Evolutionary conservation across 345 rosid genomes (phyloP).

Genomic region (Eucalyptus regnans): DNA sequence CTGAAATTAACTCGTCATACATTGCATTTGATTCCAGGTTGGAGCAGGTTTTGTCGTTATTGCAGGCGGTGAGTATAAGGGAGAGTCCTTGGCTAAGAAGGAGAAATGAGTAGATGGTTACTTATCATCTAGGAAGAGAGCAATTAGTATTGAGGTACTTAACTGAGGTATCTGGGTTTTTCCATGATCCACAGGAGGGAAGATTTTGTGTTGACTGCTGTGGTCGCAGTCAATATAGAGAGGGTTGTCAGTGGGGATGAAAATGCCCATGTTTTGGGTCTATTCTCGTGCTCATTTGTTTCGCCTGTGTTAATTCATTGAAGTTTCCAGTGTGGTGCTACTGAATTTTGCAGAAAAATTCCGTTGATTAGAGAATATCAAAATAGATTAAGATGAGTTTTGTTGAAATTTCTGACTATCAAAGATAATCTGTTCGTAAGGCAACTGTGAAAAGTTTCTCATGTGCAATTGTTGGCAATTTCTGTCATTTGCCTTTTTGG

Average conservation of each 20-base stretch:
- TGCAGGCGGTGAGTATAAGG: constrained; percentile 63
- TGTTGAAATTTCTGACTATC: neutral
- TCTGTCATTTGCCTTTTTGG: neutral
- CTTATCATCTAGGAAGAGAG: neutral
- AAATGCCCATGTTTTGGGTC: neutral
- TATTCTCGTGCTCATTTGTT: neutral
- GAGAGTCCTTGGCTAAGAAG: constrained; percentile 76
- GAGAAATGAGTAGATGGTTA: constrained; percentile 17
- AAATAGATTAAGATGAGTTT: neutral
- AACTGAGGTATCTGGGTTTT: neutral
- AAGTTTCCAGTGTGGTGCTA: neutral
- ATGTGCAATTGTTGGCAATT: neutral
- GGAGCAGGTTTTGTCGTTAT: constrained; percentile 76
- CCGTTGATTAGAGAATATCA: neutral
- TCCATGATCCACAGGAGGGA: neutral
- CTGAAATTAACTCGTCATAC: neutral
- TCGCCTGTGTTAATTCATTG: neutral
- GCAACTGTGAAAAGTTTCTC: neutral
- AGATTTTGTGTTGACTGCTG: neutral
- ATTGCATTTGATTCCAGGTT: constrained; percentile 24
- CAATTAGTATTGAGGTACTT: neutral
- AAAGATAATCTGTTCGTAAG: neutral
- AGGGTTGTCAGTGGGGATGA: neutral
- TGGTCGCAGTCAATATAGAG: neutral
- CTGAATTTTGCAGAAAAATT: neutral